Evolutionary conservation across 495 filamentous ascomycete species (phyloP).

Genomic region (Penicillium lagena): DNA sequence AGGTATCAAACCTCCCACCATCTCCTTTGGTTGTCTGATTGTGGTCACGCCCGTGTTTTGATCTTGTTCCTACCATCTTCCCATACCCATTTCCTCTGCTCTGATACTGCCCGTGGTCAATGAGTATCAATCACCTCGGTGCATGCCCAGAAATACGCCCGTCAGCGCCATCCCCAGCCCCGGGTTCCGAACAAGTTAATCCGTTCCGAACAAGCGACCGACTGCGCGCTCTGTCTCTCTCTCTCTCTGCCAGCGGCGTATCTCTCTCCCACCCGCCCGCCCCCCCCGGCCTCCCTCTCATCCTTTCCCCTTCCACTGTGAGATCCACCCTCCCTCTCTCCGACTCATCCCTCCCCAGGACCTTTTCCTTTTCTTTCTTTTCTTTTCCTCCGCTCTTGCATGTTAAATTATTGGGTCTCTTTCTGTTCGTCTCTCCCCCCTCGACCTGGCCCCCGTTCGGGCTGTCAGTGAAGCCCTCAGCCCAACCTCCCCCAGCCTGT

Average conservation of each 20-base stretch:
- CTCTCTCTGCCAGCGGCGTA: constrained; percentile 2
- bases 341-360: constrained; percentile 1
- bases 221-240: constrained; percentile 22
- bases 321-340: constrained; percentile 24
- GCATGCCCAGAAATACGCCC: constrained; percentile 40
- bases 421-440: constrained; percentile 3
- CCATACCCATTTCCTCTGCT: neutral
- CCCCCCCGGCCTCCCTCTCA: constrained; percentile 25
- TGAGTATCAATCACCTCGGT: constrained; percentile 1
- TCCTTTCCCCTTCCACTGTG: constrained; percentile 20
- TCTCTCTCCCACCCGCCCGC: neutral
- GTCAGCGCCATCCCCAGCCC: constrained; percentile 33
- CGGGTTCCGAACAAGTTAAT: constrained; percentile 28
- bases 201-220: constrained; percentile 42
- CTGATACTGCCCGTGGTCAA: neutral
- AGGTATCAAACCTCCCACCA: constrained; percentile 6
- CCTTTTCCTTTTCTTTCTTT: constrained; percentile 6
- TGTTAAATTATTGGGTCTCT: neutral
- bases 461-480: constrained; percentile 15
- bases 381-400: constrained; percentile 7
- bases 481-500: constrained; percentile 24
- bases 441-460: constrained; percentile 15
- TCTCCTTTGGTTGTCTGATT: neutral
- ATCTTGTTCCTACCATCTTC: neutral
- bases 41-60: neutral